A percentile compares a stretch with the other conserved stretches of the same genome.
phyloP scores from a whole-genome alignment of 2,329 filamentous ascomycete genomes.

The Lojkania enalia region DNA sequence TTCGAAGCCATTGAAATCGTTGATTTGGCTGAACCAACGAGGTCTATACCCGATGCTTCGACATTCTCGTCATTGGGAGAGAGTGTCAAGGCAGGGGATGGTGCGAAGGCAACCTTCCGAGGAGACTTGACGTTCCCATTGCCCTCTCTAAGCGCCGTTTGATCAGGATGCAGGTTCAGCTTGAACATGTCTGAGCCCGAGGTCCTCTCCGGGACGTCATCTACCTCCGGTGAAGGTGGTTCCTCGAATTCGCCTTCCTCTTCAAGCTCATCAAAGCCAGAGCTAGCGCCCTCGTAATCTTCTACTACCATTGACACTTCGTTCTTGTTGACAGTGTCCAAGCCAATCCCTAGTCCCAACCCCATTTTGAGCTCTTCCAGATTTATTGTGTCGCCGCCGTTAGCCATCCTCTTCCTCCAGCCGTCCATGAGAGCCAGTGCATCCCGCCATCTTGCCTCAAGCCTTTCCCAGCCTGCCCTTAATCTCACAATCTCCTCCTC shows the following conservation, averaged over 20 bases:
- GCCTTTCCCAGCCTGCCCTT: slow-evolving; percentile 85
- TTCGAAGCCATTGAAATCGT: slow-evolving; percentile 23
- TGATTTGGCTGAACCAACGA: slow-evolving; percentile 24
- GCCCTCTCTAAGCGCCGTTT: slow-evolving; percentile 39
- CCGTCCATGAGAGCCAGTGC: slow-evolving; percentile 88
- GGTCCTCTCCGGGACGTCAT: slow-evolving; percentile 22
- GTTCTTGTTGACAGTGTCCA: slow-evolving; percentile 37
- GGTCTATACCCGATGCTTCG: slow-evolving; percentile 32
- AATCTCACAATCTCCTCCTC: slow-evolving; percentile 88
- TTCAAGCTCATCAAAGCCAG: slow-evolving; percentile 34
- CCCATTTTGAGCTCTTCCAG: slow-evolving; percentile 65
- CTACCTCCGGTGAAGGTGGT: slow-evolving; percentile 29
- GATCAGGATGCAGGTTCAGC: slow-evolving; percentile 36
- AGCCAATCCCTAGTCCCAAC: slow-evolving; percentile 57
- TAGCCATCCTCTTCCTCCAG: slow-evolving; percentile 82
- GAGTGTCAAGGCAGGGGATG: slow-evolving; percentile 40
- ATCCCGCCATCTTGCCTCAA: slow-evolving; percentile 89
- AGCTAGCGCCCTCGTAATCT: slow-evolving; percentile 32
- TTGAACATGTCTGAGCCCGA: slow-evolving; percentile 37
- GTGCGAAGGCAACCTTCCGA: slow-evolving; percentile 46
- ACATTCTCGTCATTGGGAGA: slow-evolving; percentile 38
- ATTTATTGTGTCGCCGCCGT: slow-evolving; percentile 70
- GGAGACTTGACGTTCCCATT: slow-evolving; percentile 43
- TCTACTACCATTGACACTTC: slow-evolving; percentile 33
- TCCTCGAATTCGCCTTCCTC: slow-evolving; percentile 24